Evolutionary conservation across 1,284 basidiomycete species (phyloP), one percentile per base, ranked within the genome.

Genomic region (Leccinum griseonigrum): DNA sequence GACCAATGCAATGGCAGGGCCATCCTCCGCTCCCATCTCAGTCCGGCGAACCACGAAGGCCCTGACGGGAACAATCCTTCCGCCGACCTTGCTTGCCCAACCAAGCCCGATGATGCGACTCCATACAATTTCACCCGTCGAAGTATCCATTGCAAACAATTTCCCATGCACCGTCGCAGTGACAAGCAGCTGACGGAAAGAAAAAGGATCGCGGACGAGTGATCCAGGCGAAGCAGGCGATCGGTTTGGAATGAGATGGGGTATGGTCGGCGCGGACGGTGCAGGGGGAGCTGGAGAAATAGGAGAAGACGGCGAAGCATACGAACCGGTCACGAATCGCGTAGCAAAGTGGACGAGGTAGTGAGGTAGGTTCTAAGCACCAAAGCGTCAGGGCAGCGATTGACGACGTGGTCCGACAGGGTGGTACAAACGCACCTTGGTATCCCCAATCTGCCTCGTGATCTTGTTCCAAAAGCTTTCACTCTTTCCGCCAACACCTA

Each of bases 141-240:
- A 84, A 4, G 90, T 90, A 71, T 97, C 94, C 56, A 97, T 76
- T 0, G 88, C 95, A 69, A 89, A 94, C 0, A 96, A 68, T 71
- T 94, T 94, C 18, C 94, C 94, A 36, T 83, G 79, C 2, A 77
- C 67, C 1, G 92, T 94, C 0, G 87, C 90, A 3, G 82, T 83
- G 2, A 97, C 83, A 56, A 96, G 83, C 46, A 98, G 74, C 74
- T 97, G 94, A 54, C 91, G 83, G 75, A 97, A 94, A 0, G 94
- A 95, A 71, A 97, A 97, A 1, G 87, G 77, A 70, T 97, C 94
- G 2, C 91, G 85, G 56, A 80, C 79, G 0, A 89, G 78, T 1
- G 75, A 61, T 29, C 69, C 72, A 67, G 46, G 72, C 63, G 58
- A 81, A 76, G 22, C 80, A 11, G 62, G 61, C 10, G 59, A 68